Base-by-base conservation (phyloP, 495 filamentous ascomycete genomes). In the Peziza echinospora region DNA sequence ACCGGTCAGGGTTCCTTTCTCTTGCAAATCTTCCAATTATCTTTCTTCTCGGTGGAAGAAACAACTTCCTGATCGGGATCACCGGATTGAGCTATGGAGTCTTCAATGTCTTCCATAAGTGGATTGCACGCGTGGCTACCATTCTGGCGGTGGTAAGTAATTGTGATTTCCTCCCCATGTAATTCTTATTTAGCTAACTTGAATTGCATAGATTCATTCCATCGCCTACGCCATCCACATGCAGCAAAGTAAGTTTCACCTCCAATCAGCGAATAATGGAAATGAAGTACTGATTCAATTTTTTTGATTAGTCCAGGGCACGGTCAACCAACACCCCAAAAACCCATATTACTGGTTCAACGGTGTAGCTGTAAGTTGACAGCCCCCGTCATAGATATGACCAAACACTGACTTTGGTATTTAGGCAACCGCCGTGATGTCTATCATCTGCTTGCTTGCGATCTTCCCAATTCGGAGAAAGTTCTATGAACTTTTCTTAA, bases 91-190 rank as follows among this genome's bases (percentile, higher is more conserved):
- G 63, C 26, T 70, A 70, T 50, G 60, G 67, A 1, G 70, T 63
- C 0, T 72, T 71, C 51, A 69, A 70, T 41, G 53, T 70, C 2
- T 71, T 74, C 24, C 72, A 75, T 60, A 69, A 70, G 13, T 69
- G 71, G 64, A 61, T 72, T 23, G 71, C 71, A 3, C 61, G 69
- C 45, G 62, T 73, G 5, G 68, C 70, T 2, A 71, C 68, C 3
- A 26, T 72, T 21, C 64, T 73, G 53, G 72, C 63, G 1, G 19
- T 37, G 3, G 30, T 37, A 37, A 37, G 30, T 37, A 37, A 37
- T 13, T n/a, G n/a, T n/a, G n/a, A n/a, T n/a, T n/a, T n/a, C n/a
- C n/a, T n/a, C n/a, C n/a, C n/a, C n/a, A n/a, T n/a, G n/a, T n/a
- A n/a, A n/a, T n/a, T n/a, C n/a, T n/a, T n/a, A n/a, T n/a, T n/a